phyloP scores from a whole-genome alignment of 305 asterid species.

The Fraxinus nigra region DNA sequence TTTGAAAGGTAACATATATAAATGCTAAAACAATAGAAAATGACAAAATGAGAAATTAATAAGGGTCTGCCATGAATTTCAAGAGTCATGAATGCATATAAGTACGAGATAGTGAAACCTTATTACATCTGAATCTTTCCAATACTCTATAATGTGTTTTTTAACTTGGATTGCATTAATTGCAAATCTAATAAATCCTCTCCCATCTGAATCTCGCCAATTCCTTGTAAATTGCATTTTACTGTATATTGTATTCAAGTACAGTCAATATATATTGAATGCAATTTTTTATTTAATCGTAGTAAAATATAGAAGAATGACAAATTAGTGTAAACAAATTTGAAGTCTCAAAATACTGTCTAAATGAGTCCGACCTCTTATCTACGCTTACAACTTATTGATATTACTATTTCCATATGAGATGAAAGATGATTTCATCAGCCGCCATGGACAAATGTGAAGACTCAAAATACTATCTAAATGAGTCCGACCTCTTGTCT shows the following conservation, averaged over 20 bases:
- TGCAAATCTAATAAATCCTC: not conserved
- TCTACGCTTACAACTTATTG: not conserved
- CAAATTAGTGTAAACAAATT: not conserved
- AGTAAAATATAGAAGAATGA: not conserved
- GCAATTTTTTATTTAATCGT: not conserved
- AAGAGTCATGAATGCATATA: slow-evolving; percentile 2
- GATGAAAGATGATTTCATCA: not conserved
- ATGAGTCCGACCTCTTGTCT: not conserved
- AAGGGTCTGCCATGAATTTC: not conserved
- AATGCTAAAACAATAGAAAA: not conserved
- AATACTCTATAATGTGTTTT: not conserved
- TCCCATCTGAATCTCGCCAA: not conserved
- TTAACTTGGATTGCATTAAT: not conserved
- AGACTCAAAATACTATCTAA: not conserved
- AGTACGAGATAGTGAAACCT: not conserved
- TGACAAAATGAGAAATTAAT: not conserved
- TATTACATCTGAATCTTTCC: not conserved
- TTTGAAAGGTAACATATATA: slow-evolving; percentile 4
- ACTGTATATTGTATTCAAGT: not conserved
- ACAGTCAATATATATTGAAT: not conserved
- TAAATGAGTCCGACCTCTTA: not conserved
- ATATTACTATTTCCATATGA: not conserved
- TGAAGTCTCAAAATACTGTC: not conserved
- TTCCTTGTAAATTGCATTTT: not conserved
- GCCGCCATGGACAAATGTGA: not conserved